These are phyloP conservation scores for Thyridium curvatum DNA, from an alignment of 2,329 filamentous ascomycete species.

Conservation along the genomic window DNA sequence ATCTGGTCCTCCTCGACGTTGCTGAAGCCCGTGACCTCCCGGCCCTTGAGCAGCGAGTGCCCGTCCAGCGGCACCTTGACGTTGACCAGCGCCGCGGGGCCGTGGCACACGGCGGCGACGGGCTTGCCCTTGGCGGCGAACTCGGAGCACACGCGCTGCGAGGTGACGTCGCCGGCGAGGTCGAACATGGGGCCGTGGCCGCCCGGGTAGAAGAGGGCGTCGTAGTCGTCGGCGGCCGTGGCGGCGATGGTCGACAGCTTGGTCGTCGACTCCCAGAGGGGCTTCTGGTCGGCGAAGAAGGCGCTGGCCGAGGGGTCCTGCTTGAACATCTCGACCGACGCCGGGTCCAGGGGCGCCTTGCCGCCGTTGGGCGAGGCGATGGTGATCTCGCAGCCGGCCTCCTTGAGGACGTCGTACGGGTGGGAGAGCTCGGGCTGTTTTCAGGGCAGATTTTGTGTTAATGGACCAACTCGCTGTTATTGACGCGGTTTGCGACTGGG, in stretches of 20 bases:
- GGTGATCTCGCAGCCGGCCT: constrained; percentile 44
- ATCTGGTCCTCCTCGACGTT: constrained; percentile 48
- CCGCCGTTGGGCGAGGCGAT: constrained; percentile 59
- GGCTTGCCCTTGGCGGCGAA: constrained; percentile 57
- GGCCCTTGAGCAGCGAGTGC: constrained; percentile 46
- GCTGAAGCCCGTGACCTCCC: constrained; percentile 53
- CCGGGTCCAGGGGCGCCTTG: constrained; percentile 53
- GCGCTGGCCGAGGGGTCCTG: constrained; percentile 42
- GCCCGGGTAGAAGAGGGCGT: constrained; percentile 28
- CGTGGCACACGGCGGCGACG: constrained; percentile 64
- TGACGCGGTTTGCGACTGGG: neutral
- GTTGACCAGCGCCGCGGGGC: constrained; percentile 55
- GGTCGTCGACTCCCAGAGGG: constrained; percentile 57
- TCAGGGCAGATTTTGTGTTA: neutral
- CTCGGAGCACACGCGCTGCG: constrained; percentile 53
- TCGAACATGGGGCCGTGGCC: constrained; percentile 64
- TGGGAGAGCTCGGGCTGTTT: constrained; percentile 56
- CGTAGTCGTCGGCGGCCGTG: constrained; percentile 18
- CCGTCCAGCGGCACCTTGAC: constrained; percentile 43
- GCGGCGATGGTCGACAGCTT: constrained; percentile 47
- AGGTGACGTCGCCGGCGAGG: constrained; percentile 49
- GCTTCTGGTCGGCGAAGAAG: constrained; percentile 50
- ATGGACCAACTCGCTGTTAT: too few species aligned
- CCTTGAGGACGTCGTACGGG: constrained; percentile 50
- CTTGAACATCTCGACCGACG: constrained; percentile 48